Base-by-base conservation (phyloP, 2,329 filamentous ascomycete genomes). In the Thyridium curvatum region DNA sequence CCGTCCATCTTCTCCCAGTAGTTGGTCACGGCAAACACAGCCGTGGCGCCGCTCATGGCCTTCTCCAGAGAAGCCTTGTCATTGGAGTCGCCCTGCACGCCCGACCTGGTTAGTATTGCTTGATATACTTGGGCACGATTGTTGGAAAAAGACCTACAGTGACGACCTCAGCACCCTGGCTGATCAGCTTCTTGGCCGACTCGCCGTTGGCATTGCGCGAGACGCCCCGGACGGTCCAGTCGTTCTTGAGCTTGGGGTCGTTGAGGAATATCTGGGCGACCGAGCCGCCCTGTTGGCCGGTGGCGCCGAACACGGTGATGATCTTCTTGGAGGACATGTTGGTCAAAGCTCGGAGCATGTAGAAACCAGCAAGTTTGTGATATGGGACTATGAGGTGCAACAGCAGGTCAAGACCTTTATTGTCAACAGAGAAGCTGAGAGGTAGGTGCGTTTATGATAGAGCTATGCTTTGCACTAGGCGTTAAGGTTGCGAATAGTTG, bases 21-120 rank as follows among this genome's bases (percentile, higher is more conserved):
- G 54, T 74, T 70, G 28, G 73, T 77, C 12, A 75, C 63, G 28
- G 58, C 65, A 48, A 69, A 78, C 31, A 74, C 70, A n/a, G 67
- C 67, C 34, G 67, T 52, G 1, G 71, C 59, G 30, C 66, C 68
- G 7, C 54, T 46, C 34, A 79, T 48, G 10, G 69, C 72, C 32
- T 56, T 51, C 33, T 60, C 50, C 29, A 77, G 46, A 4, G 66
- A 66, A 0, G 54, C 53, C 41, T 62, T 59, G 48, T 73, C 64
- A 43, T 71, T 59, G 28, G 77, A 46, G 44, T 82, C 67, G 36
- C 69, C 77, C 53, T 67, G 32, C 4, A 37, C 21, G 10, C 10
- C 10, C 13, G 29, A 31, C 13, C 21, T 13, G 18, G 10, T 32
- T 21, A 3, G n/a, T 2, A 13, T 15, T 12, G 9, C 28, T 12